Conservation (phyloP, 495 filamentous ascomycete species). For the Saxophila tyrrhenica region DNA sequence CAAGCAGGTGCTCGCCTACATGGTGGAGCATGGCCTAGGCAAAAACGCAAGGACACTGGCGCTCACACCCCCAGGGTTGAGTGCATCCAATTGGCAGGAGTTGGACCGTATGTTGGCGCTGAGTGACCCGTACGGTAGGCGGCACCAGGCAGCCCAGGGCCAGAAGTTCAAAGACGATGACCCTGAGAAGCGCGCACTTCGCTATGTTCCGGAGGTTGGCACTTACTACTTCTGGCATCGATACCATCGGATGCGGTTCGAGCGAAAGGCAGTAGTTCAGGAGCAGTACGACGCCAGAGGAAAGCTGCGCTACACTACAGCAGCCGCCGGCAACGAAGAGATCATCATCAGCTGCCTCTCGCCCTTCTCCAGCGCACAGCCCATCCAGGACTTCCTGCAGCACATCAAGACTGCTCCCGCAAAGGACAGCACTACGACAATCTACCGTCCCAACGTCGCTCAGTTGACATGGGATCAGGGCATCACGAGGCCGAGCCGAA, state of each 20-base stretch:
- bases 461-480: neutral
- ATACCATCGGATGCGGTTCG: neutral
- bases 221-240: neutral
- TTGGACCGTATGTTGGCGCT: neutral
- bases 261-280: neutral
- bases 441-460: neutral
- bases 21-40: neutral
- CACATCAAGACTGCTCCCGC: neutral
- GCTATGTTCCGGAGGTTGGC: neutral
- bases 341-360: neutral
- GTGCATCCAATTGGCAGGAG: neutral
- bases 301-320: neutral
- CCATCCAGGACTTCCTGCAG: conserved; percentile 1
- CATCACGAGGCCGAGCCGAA: neutral
- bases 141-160: neutral
- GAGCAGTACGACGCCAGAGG: neutral
- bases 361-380: neutral
- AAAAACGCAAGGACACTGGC: neutral
- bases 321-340: neutral
- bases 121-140: neutral
- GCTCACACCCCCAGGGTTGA: neutral
- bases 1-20: neutral
- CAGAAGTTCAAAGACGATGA: neutral
- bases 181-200: neutral
- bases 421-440: neutral